A percentile compares a stretch with the other conserved stretches of the same genome.
phyloP scores from a whole-genome alignment of 176 grass and related monocot species.

The Aegilops longissima region DNA sequence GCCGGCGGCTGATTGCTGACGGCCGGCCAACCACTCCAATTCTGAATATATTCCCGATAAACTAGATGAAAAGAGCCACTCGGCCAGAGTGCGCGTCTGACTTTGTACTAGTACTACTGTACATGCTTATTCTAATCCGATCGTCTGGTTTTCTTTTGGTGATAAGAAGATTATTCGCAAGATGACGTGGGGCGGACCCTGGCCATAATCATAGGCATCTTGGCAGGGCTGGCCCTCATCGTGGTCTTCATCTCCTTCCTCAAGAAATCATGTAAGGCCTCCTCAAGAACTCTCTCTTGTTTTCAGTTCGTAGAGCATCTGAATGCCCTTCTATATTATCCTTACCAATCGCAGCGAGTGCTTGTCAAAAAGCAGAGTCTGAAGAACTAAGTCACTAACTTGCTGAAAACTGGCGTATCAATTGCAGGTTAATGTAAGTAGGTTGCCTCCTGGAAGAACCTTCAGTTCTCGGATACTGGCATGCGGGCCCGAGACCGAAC shows the following conservation, averaged over 20 bases:
- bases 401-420: neutral
- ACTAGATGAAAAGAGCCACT: conserved; percentile 28
- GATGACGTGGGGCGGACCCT: conserved; percentile 81
- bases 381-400: neutral
- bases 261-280: conserved; percentile 51
- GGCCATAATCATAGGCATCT: conserved; percentile 78
- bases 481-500: neutral
- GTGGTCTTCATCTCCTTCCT: conserved; percentile 90
- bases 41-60: conserved; percentile 67
- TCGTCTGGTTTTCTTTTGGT: neutral
- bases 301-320: neutral
- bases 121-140: conserved; percentile 20
- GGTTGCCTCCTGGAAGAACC: neutral
- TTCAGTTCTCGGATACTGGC: neutral
- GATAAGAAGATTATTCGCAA: conserved; percentile 67
- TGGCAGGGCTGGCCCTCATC: conserved; percentile 68
- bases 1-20: conserved; percentile 31
- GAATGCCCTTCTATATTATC: neutral
- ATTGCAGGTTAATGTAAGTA: conserved; percentile 10
- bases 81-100: conserved; percentile 11
- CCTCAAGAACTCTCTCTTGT: neutral
- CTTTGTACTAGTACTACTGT: neutral
- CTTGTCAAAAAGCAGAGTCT: neutral
- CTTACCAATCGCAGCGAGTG: no score
- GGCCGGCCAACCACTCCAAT: conserved; percentile 6